Evolutionary conservation across 148 eudicot genomes (phyloP).

Genomic region (Chenopodium suecicum): DNA sequence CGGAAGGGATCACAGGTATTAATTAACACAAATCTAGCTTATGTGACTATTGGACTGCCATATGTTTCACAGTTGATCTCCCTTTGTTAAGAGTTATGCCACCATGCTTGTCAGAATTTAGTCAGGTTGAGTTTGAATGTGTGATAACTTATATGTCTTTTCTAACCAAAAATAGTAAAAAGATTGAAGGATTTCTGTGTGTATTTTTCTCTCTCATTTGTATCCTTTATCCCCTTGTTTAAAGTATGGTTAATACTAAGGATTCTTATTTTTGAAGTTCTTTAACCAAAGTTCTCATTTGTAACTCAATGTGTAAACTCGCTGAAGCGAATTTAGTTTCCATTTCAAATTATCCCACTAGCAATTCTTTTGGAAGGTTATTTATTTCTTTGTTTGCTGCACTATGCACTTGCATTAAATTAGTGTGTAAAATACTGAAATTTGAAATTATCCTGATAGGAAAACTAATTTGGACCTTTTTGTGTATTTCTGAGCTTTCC

Average conservation of each 20-base stretch:
- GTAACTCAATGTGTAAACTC: background rate
- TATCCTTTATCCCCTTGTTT: background rate
- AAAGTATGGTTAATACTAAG: background rate
- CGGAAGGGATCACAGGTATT: constrained; percentile 65
- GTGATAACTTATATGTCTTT: background rate
- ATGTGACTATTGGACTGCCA: background rate
- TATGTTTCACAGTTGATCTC: constrained; percentile 11
- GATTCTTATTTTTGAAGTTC: background rate
- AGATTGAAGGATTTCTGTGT: background rate
- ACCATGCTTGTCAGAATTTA: background rate
- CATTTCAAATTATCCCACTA: background rate
- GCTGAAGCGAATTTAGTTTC: background rate
- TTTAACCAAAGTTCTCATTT: background rate
- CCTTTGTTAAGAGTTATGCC: background rate
- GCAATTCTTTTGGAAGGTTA: background rate
- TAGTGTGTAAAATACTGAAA: background rate
- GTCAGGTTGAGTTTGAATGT: background rate
- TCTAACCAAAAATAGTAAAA: background rate
- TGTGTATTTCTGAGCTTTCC: background rate
- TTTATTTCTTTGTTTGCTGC: background rate
- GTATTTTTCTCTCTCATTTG: background rate
- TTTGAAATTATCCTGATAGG: background rate
- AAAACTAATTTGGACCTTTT: background rate
- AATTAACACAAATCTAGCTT: background rate
- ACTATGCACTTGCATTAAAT: background rate